phyloP scores from a whole-genome alignment of 2,329 filamentous ascomycete species.

The Calonectria ilicicola region DNA sequence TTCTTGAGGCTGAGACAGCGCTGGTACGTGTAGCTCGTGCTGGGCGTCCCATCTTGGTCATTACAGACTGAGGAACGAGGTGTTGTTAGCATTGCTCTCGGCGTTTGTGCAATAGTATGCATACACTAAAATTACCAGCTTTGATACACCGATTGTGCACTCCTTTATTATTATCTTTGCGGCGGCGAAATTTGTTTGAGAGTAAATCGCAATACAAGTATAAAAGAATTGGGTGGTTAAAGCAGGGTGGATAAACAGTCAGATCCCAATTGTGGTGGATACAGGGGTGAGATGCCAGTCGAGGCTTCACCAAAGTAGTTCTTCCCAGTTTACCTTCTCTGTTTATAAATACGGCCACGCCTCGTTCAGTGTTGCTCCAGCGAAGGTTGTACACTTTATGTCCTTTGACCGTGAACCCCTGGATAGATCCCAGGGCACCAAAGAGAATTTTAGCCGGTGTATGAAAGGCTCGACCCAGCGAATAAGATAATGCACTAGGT shows the following conservation, averaged over 20 bases:
- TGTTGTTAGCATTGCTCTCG: neutral
- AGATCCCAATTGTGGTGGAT: neutral
- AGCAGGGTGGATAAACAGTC: no score
- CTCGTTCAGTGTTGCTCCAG: neutral
- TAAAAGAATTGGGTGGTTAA: no score
- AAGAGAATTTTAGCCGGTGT: neutral
- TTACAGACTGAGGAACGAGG: neutral
- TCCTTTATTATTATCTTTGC: neutral
- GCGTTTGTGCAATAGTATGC: neutral
- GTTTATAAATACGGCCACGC: neutral
- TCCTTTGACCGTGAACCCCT: neutral
- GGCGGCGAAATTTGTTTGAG: neutral
- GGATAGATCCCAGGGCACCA: neutral
- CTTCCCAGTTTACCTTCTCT: neutral
- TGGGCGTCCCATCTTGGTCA: constrained; percentile 19
- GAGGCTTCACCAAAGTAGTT: neutral
- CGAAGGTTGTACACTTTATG: neutral
- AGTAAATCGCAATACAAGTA: neutral
- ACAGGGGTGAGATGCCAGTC: neutral
- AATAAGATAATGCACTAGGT: no score
- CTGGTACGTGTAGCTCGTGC: constrained; percentile 36
- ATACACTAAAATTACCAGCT: neutral
- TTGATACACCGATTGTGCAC: neutral
- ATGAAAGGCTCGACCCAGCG: neutral
- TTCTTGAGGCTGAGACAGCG: constrained; percentile 33